Evolutionary conservation across 1,284 basidiomycete species (phyloP), one percentile per base, ranked within the genome.

Genomic region (Ceratobasidium sp.): DNA sequence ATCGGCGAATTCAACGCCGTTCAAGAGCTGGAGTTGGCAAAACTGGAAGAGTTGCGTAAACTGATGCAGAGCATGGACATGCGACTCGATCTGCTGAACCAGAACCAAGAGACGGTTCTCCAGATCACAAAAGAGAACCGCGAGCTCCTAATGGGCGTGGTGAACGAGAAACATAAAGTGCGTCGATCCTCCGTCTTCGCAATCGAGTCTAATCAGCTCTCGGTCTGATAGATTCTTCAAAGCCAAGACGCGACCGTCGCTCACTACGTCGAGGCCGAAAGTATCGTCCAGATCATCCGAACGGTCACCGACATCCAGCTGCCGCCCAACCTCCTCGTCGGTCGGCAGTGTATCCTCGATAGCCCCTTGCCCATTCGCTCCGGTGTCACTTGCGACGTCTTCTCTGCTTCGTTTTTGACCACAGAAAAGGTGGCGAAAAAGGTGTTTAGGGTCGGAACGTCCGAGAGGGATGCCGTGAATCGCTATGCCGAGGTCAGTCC

Each of bases 401-500:
- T 48, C 32, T 18, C 46, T 1, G 69, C 69, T 16, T 60, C 45
- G 2, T 71, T 71, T 21, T 50, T 71, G 34, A 46, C 55, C n/a
- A 48, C 28, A 8, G 69, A 71, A 23, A 59, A 71, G 21, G 69
- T 71, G 0, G 69, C 69, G 14, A 71, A 71, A n/a, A 71, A 71
- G 9, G 69, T 71, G 57, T 71, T 71, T 43, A 71, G 69, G 45
- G 43, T 71, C 26, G 69, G 57, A 26, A 52, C 41, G 34, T 60
- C 57, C 10, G 69, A 71, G 2, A 34, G 53, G 36, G 57, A 71
- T 12, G 10, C 36, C n/a, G 46, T 60, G 18, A 23, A 55, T 26
- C 34, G 52, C 10, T 69, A 69, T 45, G 64, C 64, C 6, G 36
- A 6, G 36, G 36, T 39, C 14, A 39, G 6, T 39, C 36, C 36